These are phyloP conservation scores for Xenoacremonium recifei DNA, from an alignment of 2,329 filamentous ascomycete species.

Conservation along the genomic window DNA sequence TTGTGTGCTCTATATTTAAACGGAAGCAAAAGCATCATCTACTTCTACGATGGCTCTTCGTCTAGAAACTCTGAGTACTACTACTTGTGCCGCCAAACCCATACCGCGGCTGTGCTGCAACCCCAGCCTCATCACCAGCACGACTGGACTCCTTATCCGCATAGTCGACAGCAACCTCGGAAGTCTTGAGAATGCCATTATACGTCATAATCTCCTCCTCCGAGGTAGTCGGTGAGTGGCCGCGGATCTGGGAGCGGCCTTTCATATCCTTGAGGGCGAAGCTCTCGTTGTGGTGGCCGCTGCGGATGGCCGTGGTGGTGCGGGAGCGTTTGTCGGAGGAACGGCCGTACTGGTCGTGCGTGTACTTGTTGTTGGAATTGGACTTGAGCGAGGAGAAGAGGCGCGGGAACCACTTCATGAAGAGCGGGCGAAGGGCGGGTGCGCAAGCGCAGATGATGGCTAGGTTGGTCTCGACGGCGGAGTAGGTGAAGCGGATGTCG, in stretches of 20 bases:
- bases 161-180: conserved; percentile 26
- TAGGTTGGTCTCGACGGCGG: conserved; percentile 35
- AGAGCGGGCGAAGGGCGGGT: conserved; percentile 34
- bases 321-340: conserved; percentile 13
- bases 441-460: conserved; percentile 34
- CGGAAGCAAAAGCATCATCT: no score
- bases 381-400: conserved; percentile 22
- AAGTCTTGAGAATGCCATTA: conserved; percentile 38
- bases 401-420: conserved; percentile 30
- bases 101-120: no score
- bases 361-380: no score
- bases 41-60: no score
- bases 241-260: conserved; percentile 32
- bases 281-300: conserved; percentile 3
- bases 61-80: no score
- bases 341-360: conserved; percentile 9
- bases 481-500: conserved; percentile 31
- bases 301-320: no score
- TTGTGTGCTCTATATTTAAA: no score
- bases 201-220: conserved; percentile 42
- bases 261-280: conserved; percentile 19
- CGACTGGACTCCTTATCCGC: no score
- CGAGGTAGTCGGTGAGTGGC: conserved; percentile 31
- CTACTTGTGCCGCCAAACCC: no score
- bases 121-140: no score